Evolutionary conservation across 805 yeast genomes (phyloP), one percentile per base, ranked within the genome.

Genomic region (Candida berthetii): DNA sequence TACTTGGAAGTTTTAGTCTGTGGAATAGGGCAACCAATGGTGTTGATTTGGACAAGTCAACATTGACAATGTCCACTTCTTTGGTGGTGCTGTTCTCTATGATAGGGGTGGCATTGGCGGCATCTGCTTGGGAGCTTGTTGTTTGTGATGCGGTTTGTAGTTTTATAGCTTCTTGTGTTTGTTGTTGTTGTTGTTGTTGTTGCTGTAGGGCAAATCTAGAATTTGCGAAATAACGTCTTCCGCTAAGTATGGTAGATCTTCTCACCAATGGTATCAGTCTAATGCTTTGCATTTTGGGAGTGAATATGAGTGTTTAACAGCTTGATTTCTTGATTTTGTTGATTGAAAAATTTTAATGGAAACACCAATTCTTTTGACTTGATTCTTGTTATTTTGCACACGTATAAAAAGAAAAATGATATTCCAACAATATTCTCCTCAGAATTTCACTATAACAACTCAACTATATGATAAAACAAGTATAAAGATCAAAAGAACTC

Each of bases 1-100:
- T 54, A 19, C 65, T 51, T 7, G 93, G 83, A 40, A 91, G 71
- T 16, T 71, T 62, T 40, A 91, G 68, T 61, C 99, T 78, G 16
- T 85, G 67, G 54, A 87, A 96, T 44, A 91, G 71, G 4, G 96
- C 81, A 31, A 74, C 74, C 41, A 93, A 69, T n/a, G 82, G 74
- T 2, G 96, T 85, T 10, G 88, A 77, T 54, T 76, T 64, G 3
- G 54, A 46, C 3, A 85, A 84, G 16, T 72, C 66, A 8, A 22
- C 10, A 4, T 33, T 11, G 8, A 27, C 8, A 13, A 27, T 27
- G 8, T 27, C n/a, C 8, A 10, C 29, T 9, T 27, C 29, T 13
- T 27, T 27, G 13, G 29, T 27, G 29, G 11, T 27, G 13, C 8
- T 27, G n/a, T 27, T 27, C 25, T 6, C 25, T 22, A 22, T 22